These are phyloP conservation scores for Tetrahymena borealis DNA, from an alignment of 73 alveolate species.

Conservation along the genomic window DNA sequence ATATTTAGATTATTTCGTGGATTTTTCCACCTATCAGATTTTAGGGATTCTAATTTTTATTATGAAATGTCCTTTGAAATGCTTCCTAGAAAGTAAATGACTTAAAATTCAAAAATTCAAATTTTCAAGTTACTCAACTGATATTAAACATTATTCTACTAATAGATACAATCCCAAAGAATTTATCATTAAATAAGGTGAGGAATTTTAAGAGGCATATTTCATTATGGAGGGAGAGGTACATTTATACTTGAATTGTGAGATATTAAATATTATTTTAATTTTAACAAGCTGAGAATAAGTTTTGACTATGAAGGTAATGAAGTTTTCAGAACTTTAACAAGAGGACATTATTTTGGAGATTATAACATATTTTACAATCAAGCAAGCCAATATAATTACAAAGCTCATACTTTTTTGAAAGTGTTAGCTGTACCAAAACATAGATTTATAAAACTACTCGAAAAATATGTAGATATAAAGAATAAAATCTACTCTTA, in stretches of 20 bases:
- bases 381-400: constrained; percentile 44
- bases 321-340: constrained; percentile 7
- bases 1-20: constrained; percentile 38
- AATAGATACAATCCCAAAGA: constrained; percentile 49
- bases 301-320: constrained; percentile 20
- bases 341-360: constrained; percentile 41
- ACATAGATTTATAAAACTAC: constrained; percentile 44
- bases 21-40: constrained; percentile 43
- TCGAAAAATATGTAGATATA: constrained; percentile 46
- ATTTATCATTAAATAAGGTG: constrained; percentile 61
- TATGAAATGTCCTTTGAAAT: constrained; percentile 56
- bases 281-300: not conserved
- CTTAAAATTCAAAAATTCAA: no score
- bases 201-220: constrained; percentile 83
- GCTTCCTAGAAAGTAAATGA: constrained; percentile 46
- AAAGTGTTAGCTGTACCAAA: constrained; percentile 57
- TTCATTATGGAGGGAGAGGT: constrained; percentile 76
- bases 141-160: no score
- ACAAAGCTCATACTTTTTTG: constrained; percentile 37
- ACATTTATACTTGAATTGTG: not conserved
- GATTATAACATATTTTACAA: constrained; percentile 49
- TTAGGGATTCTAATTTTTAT: constrained; percentile 51
- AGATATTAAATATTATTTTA: not conserved
- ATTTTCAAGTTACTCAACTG: no score
- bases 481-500: constrained; percentile 30